Conservation (phyloP, 495 filamentous ascomycete species). For the Daldinia grandis region DNA sequence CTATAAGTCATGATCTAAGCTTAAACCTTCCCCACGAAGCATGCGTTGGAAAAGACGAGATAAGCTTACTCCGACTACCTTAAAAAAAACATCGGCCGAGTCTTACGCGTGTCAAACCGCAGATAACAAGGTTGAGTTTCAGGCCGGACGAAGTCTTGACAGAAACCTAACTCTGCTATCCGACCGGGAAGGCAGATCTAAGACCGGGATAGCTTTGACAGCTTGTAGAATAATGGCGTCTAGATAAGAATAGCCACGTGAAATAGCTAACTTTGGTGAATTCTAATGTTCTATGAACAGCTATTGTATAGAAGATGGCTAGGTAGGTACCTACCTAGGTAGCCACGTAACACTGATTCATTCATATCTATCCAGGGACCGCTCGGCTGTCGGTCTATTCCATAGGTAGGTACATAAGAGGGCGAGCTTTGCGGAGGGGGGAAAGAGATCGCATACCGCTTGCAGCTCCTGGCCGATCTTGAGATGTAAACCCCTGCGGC, state of each 20-base stretch:
- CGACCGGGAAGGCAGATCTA: constrained; percentile 1
- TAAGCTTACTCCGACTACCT: constrained; percentile 6
- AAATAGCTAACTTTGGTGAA: background rate
- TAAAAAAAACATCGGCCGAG: constrained; percentile 10
- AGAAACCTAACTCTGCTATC: constrained; percentile 18
- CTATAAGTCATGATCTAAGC: constrained; percentile 15
- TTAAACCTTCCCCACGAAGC: constrained; percentile 3
- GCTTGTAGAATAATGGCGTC: background rate
- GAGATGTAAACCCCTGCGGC: constrained; percentile 19
- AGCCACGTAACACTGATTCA: constrained; percentile 38
- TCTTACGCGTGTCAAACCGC: background rate
- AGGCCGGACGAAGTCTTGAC: constrained; percentile 21
- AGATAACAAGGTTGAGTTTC: constrained; percentile 17
- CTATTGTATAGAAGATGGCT: background rate
- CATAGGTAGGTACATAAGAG: background rate
- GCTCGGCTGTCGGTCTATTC: background rate
- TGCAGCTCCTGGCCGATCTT: constrained; percentile 30
- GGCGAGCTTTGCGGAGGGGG: background rate
- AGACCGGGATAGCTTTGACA: constrained; percentile 7
- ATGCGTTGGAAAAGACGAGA: constrained; percentile 2
- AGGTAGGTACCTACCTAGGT: no score
- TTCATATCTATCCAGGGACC: background rate
- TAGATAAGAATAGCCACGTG: constrained; percentile 1
- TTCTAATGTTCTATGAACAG: background rate
- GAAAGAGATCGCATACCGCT: constrained; percentile 25